Percentiles rank a stretch among this genome's conserved stretches.
phyloP scores from a whole-genome alignment of 805 yeast species.

The Metschnikowia cubensis region DNA sequence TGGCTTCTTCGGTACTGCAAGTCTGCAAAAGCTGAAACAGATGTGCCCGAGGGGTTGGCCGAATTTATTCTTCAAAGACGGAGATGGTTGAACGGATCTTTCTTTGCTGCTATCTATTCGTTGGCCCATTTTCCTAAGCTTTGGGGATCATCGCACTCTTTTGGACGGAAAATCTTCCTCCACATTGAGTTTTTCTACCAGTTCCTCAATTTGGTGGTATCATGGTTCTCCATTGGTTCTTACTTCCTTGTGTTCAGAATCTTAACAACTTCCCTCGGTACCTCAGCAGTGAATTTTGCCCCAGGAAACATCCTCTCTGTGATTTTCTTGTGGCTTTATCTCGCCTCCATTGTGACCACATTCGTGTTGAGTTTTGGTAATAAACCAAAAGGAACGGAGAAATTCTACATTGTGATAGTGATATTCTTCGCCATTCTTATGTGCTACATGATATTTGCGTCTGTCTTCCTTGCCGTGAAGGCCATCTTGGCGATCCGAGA shows the following conservation, averaged over 20 bases:
- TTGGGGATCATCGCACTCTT: conserved; percentile 52
- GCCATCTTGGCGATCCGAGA: conserved; percentile 39
- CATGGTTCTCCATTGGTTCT: conserved; percentile 64
- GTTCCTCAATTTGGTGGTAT: conserved; percentile 47
- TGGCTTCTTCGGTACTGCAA: conserved; percentile 65
- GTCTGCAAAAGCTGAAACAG: conserved; percentile 63
- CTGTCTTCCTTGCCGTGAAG: conserved; percentile 53
- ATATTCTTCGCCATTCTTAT: conserved; percentile 56
- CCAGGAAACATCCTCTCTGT: conserved; percentile 49
- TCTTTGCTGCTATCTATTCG: conserved; percentile 59
- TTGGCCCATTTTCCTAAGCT: conserved; percentile 53
- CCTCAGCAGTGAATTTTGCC: conserved; percentile 34
- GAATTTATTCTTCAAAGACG: conserved; percentile 63
- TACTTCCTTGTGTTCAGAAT: conserved; percentile 61
- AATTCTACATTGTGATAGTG: conserved; percentile 50
- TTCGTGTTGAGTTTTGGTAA: conserved; percentile 63
- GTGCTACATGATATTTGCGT: conserved; percentile 55
- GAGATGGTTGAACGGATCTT: conserved; percentile 68
- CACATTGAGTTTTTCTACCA: conserved; percentile 57
- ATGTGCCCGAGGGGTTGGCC: conserved; percentile 59
- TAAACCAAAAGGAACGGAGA: conserved; percentile 58
- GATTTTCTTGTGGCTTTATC: conserved; percentile 51
- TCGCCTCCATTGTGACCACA: conserved; percentile 54
- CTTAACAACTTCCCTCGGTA: conserved; percentile 50
- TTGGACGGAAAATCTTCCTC: conserved; percentile 45